Evolutionary conservation across 805 yeast species (phyloP).

Genomic region (Phaffomyces antillensis): DNA sequence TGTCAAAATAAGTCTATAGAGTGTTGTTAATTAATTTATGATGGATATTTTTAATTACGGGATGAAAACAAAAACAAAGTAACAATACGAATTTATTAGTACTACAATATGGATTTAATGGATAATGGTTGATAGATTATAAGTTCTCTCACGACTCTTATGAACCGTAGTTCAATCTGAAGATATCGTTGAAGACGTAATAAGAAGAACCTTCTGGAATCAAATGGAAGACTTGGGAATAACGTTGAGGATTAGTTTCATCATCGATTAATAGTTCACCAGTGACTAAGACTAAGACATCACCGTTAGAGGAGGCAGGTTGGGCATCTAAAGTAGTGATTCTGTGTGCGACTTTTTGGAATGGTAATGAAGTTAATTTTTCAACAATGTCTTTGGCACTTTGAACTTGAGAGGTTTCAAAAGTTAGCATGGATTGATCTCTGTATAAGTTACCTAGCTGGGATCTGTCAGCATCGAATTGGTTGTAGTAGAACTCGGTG

Average conservation of each 20-base stretch:
- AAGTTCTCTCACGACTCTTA: neutral
- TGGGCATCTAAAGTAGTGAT: conserved; percentile 95
- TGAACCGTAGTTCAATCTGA: conserved; percentile 82
- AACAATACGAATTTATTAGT: no score
- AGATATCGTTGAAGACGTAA: conserved; percentile 93
- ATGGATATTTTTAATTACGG: neutral
- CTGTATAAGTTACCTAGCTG: conserved; percentile 92
- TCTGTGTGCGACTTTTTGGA: conserved; percentile 88
- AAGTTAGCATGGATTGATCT: conserved; percentile 95
- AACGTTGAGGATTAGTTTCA: conserved; percentile 91
- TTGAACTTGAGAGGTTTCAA: conserved; percentile 89
- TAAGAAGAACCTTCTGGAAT: conserved; percentile 88
- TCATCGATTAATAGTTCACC: conserved; percentile 90
- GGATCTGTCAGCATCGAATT: conserved; percentile 87
- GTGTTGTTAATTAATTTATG: no score
- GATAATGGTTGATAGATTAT: no score
- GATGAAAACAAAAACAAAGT: neutral
- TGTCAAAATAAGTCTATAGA: no score
- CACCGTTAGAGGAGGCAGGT: conserved; percentile 90
- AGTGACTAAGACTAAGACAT: conserved; percentile 94
- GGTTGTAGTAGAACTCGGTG: conserved; percentile 91
- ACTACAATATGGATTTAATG: no score
- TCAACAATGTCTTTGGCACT: conserved; percentile 92
- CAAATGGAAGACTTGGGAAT: conserved; percentile 95
- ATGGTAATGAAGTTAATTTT: conserved; percentile 82